Evolutionary conservation across 129 eudicot genomes (phyloP).

Genomic region (sunflower (Helianthus annuus)): DNA sequence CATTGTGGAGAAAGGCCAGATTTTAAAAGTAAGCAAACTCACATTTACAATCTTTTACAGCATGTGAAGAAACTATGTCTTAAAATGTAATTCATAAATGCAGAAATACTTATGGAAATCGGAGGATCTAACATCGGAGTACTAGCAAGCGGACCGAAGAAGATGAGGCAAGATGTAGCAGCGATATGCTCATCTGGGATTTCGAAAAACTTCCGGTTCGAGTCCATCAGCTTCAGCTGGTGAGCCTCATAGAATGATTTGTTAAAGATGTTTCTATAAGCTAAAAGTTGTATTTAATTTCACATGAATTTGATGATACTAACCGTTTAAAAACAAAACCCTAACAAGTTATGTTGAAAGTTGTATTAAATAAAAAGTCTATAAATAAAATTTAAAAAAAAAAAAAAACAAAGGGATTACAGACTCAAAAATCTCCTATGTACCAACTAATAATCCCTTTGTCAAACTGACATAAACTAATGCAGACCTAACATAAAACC

Average conservation of each 20-base stretch:
- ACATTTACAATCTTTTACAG: neutral
- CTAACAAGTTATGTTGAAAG: constrained; percentile 13
- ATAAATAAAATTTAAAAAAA: neutral
- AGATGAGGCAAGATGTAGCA: constrained; percentile 66
- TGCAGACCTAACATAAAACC: constrained; percentile 25
- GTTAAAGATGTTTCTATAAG: neutral
- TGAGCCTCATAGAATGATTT: constrained; percentile 23
- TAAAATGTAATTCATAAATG: constrained; percentile 7
- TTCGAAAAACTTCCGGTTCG: constrained; percentile 44
- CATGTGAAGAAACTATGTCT: neutral
- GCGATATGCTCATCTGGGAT: constrained; percentile 56
- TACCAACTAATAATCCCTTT: constrained; percentile 42
- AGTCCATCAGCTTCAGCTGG: constrained; percentile 76
- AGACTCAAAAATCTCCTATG: constrained; percentile 35
- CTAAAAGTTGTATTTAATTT: constrained; percentile 13
- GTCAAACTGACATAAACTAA: constrained; percentile 20
- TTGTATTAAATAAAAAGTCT: neutral
- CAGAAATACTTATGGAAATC: constrained; percentile 46
- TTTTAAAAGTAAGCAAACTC: constrained; percentile 49
- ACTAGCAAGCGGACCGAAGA: constrained; percentile 60
- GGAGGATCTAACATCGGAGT: constrained; percentile 57
- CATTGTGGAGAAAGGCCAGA: constrained; percentile 56
- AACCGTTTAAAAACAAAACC: constrained; percentile 20
- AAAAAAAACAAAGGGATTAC: constrained; percentile 18
- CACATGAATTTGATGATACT: constrained; percentile 15